These are phyloP conservation scores for Yarrowia deformans DNA, from an alignment of 805 yeast genomes.

Conservation along the genomic window DNA sequence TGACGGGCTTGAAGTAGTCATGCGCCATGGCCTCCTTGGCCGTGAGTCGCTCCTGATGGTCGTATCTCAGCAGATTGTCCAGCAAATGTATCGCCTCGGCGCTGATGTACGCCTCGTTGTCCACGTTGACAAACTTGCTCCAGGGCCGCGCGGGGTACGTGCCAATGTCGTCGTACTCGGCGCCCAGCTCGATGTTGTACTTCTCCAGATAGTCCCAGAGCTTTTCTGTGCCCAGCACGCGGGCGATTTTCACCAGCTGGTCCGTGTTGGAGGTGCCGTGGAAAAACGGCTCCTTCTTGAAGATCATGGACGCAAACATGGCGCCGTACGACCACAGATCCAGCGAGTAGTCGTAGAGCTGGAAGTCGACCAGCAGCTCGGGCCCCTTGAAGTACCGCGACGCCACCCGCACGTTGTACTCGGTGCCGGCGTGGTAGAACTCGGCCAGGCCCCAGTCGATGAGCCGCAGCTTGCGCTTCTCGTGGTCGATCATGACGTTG, in stretches of 20 bases:
- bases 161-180: slow-evolving; percentile 80
- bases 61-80: slow-evolving; percentile 77
- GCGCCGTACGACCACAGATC: slow-evolving; percentile 96
- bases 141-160: slow-evolving; percentile 82
- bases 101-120: slow-evolving; percentile 70
- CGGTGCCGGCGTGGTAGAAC: slow-evolving; percentile 87
- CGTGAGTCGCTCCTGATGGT: slow-evolving; percentile 86
- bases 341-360: slow-evolving; percentile 87
- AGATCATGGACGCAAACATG: slow-evolving; percentile 87
- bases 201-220: slow-evolving; percentile 71
- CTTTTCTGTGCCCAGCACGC: slow-evolving; percentile 86
- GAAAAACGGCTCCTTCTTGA: slow-evolving; percentile 90
- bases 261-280: slow-evolving; percentile 91
- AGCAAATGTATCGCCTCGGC: slow-evolving; percentile 79
- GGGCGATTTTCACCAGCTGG: slow-evolving; percentile 86
- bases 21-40: slow-evolving; percentile 89
- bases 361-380: slow-evolving; percentile 82
- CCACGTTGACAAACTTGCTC: slow-evolving; percentile 74
- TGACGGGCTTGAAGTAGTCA: slow-evolving; percentile 61
- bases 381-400: slow-evolving; percentile 95
- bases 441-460: slow-evolving; percentile 98
- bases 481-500: slow-evolving; percentile 92
- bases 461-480: slow-evolving; percentile 68
- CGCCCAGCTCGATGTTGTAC: slow-evolving; percentile 73
- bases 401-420: slow-evolving; percentile 92